Base-by-base conservation (phyloP, 2,329 filamentous ascomycete genomes). In the Ceratocystis alfenasii region DNA sequence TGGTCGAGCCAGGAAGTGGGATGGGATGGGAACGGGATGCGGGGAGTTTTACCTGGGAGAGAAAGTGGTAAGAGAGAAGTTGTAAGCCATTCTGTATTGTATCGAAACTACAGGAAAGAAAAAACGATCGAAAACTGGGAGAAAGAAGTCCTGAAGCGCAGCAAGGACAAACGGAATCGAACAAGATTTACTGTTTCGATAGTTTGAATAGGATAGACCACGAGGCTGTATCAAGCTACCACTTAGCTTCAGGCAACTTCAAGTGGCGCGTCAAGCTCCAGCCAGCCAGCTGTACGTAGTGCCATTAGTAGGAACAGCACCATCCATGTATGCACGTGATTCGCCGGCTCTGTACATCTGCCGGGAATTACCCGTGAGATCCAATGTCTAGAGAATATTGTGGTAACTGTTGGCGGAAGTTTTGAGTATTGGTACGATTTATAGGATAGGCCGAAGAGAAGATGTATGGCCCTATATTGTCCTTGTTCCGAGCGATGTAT, bases 1-100 rank as follows among this genome's bases (percentile, higher is more conserved):
- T 45, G 48, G 10, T 12, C 62, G 66, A 60, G 70, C 59, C 55
- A 41, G 36, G 61, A 67, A 68, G 72, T 69, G 72, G 70, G 64
- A 69, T 67, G 66, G 53, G 36, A 41, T 41, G 36, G 36, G 36
- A 41, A 28, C 36, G 17, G n/a, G 20, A 68, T 65, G 63, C 66
- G 66, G 55, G 67, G 67, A 70, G 68, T 55, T 85, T 78, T 86
- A 95, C 94, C 93, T 99, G 77, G 94, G 94, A 74, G 94, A 97
- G 87, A 99, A 99, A 70, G 94, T 99, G 70, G 94, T 99, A 76
- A 99, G 84, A 68, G 94, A 99, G 86, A 99, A 99, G 66, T 69
- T 69, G 68, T 69, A 69, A 20, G 69, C 69, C 69, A 69, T 69
- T 55, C 33, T 62, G 62, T 22, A 60, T 28, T 61, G 33, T 63